Percentiles rank a stretch among this genome's conserved stretches.
phyloP scores from a whole-genome alignment of 2,329 filamentous ascomycete species.

The Penicillium sp. region DNA sequence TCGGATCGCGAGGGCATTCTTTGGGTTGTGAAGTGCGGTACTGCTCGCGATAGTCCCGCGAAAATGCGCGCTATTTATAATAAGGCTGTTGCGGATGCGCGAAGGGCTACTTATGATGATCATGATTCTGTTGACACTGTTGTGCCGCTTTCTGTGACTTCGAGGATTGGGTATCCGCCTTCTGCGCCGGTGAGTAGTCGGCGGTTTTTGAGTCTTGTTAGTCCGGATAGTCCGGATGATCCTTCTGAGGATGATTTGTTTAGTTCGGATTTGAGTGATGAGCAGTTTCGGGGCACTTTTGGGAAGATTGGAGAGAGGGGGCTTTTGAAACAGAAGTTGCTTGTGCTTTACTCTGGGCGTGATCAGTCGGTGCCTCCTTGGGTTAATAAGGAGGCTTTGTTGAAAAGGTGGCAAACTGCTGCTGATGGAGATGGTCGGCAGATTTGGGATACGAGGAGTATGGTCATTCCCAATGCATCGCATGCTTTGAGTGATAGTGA shows the following conservation, averaged over 20 bases:
- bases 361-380: constrained; percentile 48
- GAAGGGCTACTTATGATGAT: constrained; percentile 18
- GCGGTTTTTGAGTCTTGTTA: constrained; percentile 59
- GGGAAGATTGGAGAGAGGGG: constrained; percentile 44
- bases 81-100: constrained; percentile 22
- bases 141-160: constrained; percentile 32
- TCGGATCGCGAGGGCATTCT: constrained; percentile 69
- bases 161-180: constrained; percentile 29
- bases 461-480: constrained; percentile 47
- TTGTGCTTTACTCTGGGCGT: constrained; percentile 48
- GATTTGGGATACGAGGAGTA: constrained; percentile 50
- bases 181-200: constrained; percentile 53
- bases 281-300: constrained; percentile 65
- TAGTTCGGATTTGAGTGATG: constrained; percentile 67
- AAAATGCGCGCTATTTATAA: constrained; percentile 27
- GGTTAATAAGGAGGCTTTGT: constrained; percentile 45
- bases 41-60: constrained; percentile 20
- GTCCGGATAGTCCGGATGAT: constrained; percentile 51
- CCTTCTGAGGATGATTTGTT: constrained; percentile 83
- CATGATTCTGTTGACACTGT: constrained; percentile 27
- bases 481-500: constrained; percentile 30
- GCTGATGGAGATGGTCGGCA: constrained; percentile 33
- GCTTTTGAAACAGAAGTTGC: constrained; percentile 38
- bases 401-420: constrained; percentile 44
- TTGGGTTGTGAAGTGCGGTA: constrained; percentile 26